A percentile compares a stretch with the other conserved stretches of the same genome.
phyloP scores from a whole-genome alignment of 2,329 filamentous ascomycete species.

The Clarireedia hainanense region DNA sequence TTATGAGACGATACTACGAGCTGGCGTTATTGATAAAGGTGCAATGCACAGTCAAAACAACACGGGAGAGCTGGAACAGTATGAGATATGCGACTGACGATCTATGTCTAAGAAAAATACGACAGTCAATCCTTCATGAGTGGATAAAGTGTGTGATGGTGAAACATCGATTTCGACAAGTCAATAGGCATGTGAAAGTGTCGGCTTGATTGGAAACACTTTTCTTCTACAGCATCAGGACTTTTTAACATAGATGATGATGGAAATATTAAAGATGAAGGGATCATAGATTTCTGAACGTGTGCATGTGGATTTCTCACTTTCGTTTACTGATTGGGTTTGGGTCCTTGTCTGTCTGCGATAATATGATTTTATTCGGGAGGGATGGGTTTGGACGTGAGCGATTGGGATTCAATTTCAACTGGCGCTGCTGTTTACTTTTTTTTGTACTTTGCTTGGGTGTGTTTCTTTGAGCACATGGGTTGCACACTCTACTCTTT shows the following conservation, averaged over 20 bases:
- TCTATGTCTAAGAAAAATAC: background rate
- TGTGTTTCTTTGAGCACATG: background rate
- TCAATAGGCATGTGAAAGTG: background rate
- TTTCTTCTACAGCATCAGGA: background rate
- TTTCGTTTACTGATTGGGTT: background rate
- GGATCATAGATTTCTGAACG: background rate
- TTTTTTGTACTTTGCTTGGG: background rate
- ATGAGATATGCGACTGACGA: background rate
- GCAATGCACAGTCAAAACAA: background rate
- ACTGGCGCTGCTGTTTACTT: background rate
- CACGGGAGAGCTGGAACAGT: background rate
- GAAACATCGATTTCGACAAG: too few species aligned
- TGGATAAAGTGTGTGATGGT: too few species aligned
- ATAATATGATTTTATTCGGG: background rate
- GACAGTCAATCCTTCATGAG: background rate
- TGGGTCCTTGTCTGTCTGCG: background rate
- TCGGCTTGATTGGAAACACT: background rate
- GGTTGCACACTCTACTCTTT: background rate
- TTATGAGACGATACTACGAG: too few species aligned
- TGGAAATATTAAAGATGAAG: background rate
- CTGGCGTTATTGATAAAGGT: background rate
- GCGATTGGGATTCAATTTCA: background rate
- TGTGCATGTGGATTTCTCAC: background rate
- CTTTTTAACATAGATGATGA: background rate
- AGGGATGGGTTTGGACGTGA: background rate